A percentile compares a stretch with the other conserved stretches of the same genome.
Conservation (phyloP, 2,329 filamentous ascomycete species). For the Zelopaecilomyces penicillatus region DNA sequence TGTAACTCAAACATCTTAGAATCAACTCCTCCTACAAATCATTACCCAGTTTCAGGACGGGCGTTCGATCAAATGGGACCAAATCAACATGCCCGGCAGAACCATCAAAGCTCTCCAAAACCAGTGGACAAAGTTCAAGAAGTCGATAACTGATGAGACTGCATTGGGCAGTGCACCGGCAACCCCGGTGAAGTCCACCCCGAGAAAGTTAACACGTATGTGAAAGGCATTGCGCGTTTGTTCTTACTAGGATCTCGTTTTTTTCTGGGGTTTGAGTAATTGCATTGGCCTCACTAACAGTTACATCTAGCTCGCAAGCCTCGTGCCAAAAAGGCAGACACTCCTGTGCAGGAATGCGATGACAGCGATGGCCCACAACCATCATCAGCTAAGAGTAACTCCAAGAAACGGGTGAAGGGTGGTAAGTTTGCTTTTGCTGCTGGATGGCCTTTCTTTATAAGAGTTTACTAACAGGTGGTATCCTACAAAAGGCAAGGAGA, state of each 20-base stretch:
- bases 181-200: too few species aligned
- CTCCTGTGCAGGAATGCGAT: not conserved
- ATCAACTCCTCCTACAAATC: conserved; percentile 28
- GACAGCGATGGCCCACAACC: not conserved
- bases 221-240: too few species aligned
- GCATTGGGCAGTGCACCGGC: not conserved
- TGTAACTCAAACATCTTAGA: conserved; percentile 13
- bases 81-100: conserved; percentile 27
- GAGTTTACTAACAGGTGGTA: too few species aligned
- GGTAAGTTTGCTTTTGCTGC: too few species aligned
- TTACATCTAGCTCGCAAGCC: conserved; percentile 15
- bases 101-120: conserved; percentile 30
- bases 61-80: conserved; percentile 26
- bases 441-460: too few species aligned
- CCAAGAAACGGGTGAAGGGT: too few species aligned
- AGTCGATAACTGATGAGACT: conserved; percentile 17
- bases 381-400: too few species aligned
- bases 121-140: conserved; percentile 29
- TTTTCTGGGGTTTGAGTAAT: too few species aligned
- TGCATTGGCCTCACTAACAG: not conserved
- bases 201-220: too few species aligned
- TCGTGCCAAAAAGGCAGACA: conserved; percentile 12
- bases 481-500: too few species aligned
- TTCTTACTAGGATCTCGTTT: too few species aligned
- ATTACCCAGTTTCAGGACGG: conserved; percentile 25